Percentiles rank a stretch among this genome's conserved stretches.
These are phyloP conservation scores for Colletotrichum godetiae DNA, from an alignment of 2,329 filamentous ascomycete species.

Conservation along the genomic window DNA sequence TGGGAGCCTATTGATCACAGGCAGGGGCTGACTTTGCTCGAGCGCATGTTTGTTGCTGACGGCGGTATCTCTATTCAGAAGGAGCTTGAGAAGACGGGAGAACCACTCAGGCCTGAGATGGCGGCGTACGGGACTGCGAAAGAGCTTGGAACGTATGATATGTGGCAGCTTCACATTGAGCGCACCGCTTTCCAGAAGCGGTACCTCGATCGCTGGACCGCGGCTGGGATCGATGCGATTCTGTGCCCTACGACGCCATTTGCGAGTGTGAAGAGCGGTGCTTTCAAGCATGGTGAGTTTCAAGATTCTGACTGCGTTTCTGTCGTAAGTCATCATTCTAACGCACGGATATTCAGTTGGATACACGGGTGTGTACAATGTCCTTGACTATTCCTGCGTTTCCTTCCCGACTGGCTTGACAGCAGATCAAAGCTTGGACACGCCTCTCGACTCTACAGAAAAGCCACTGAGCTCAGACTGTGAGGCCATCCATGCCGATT, in stretches of 20 bases:
- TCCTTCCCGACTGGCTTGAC: slow-evolving; percentile 57
- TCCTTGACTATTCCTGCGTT: slow-evolving; percentile 59
- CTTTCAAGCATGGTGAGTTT: slow-evolving; percentile 55
- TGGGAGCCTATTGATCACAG: slow-evolving; percentile 58
- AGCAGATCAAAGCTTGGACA: slow-evolving; percentile 54
- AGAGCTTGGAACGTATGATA: slow-evolving; percentile 55
- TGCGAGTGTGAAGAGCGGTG: slow-evolving; percentile 53
- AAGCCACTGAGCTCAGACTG: slow-evolving; percentile 50
- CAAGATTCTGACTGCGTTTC: background rate
- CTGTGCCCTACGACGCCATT: slow-evolving; percentile 67
- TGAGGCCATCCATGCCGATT: slow-evolving; percentile 52
- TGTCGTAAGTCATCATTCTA: background rate
- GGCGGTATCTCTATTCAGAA: slow-evolving; percentile 54
- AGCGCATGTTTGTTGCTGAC: slow-evolving; percentile 61
- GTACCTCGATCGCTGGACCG: slow-evolving; percentile 59
- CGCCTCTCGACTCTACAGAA: slow-evolving; percentile 40
- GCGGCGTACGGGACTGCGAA: slow-evolving; percentile 43
- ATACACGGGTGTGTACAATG: slow-evolving; percentile 62
- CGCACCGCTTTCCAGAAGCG: slow-evolving; percentile 57
- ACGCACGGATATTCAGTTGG: slow-evolving; percentile 47
- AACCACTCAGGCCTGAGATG: slow-evolving; percentile 56
- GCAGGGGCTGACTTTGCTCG: slow-evolving; percentile 50
- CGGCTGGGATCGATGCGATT: slow-evolving; percentile 68
- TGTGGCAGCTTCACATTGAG: slow-evolving; percentile 61
- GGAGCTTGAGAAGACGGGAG: slow-evolving; percentile 53